Base-by-base conservation (phyloP, 2,329 filamentous ascomycete species). In the Cyclaneusma minus region DNA sequence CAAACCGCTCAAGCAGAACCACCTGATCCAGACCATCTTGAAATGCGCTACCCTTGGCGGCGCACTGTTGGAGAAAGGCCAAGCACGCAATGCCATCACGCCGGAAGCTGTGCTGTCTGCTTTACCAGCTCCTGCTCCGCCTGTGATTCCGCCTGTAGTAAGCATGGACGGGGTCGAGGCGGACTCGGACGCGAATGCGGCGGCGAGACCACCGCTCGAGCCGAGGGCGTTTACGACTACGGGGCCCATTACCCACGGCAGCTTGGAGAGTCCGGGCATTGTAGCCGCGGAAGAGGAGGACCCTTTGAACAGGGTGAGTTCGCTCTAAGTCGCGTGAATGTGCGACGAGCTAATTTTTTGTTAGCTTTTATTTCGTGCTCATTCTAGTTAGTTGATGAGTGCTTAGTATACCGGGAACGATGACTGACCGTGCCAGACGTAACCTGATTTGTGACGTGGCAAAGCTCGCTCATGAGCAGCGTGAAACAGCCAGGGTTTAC, bases 21-120 rank as follows among this genome's bases (percentile, higher is more conserved):
- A 93, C 50, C 75, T 95, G 45, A 94, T 95, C 44, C 87, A 95
- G 56, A 94, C 85, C 1, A 95, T 98, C 33, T 68, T 95, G 37
- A 93, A 94, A 51, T 95, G 87, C 48, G 87, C 84, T 8, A 94
- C 89, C 4, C 72, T 95, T 17, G 84, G 87, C 31, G 78, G 82
- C 23, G 76, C 77, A 26, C 61, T 91, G 28, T 64, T 87, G 27
- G 81, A 89, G 49, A 79, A 83, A 52, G 77, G 76, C 42, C 28
- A 44, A 25, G 42, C 45, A 11, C 28, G 41, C 8, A 41, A 43
- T 16, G 47, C 46, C 14, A 43, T 44, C 6, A 24, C 33, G 17
- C 37, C 40, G 19, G 37, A 35, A 22, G 43, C 41, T 16, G 35
- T 36, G 13, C 29, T 31, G 9, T 15, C 29, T 13, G n/a, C n/a